Conservation (phyloP, 352 stramenopile genomes). For the Plasmopara muralis region DNA sequence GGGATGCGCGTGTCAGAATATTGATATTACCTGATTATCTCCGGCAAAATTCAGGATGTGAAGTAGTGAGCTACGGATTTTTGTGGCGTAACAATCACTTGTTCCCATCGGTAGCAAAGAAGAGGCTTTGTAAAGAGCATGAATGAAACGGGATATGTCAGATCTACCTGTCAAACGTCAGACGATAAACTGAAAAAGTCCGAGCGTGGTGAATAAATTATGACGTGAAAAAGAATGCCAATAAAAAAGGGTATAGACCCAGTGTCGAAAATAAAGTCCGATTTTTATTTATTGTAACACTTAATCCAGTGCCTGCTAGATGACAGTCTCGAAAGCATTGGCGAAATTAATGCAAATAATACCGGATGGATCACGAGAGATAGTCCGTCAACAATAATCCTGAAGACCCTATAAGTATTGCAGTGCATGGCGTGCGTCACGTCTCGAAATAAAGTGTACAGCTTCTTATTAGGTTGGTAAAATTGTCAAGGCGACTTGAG, state of each 20-base stretch:
- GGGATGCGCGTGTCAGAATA: background rate
- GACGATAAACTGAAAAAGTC: background rate
- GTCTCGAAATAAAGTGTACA: background rate
- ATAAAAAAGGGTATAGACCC: no score
- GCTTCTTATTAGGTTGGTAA: background rate
- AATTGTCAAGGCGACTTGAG: background rate
- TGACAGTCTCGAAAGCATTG: constrained; percentile 6
- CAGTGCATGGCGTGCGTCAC: background rate
- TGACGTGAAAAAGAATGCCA: no score
- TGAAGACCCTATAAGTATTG: background rate
- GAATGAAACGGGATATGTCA: background rate
- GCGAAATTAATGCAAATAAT: constrained; percentile 1
- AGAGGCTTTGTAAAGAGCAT: background rate
- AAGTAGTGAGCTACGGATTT: background rate
- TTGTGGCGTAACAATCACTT: background rate
- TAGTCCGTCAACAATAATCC: background rate
- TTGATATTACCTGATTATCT: background rate
- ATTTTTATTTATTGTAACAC: background rate
- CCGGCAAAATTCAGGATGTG: background rate
- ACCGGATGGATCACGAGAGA: background rate
- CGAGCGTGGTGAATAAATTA: no score
- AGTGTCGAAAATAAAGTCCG: background rate
- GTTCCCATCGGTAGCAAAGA: background rate
- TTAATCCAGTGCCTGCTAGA: background rate
- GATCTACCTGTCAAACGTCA: background rate